Conservation (phyloP, 768 basidiomycete species). For the Galerina sulciceps region DNA sequence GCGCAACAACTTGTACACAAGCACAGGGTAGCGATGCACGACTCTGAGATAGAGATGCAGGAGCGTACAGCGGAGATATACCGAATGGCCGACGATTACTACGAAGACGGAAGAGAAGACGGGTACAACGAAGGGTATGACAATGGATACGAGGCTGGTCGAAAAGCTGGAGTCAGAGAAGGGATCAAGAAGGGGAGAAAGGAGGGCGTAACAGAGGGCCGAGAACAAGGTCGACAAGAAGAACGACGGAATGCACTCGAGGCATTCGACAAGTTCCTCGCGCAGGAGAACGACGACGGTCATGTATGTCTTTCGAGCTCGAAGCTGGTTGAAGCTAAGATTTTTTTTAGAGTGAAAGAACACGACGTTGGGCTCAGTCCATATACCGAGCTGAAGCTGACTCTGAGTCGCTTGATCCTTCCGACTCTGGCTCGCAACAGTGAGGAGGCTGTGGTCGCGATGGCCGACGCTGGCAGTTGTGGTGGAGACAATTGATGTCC, state of each 20-base stretch:
- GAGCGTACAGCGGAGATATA: slow-evolving; percentile 46
- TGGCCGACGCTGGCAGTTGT: slow-evolving; percentile 13
- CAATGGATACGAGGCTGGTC: slow-evolving; percentile 50
- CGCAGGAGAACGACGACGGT: slow-evolving; percentile 41
- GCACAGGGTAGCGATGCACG: slow-evolving; percentile 46
- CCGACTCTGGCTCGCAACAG: slow-evolving; percentile 8
- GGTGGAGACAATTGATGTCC: slow-evolving; percentile 16
- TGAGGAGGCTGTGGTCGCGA: slow-evolving; percentile 9
- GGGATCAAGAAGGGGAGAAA: slow-evolving; percentile 46
- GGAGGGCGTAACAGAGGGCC: slow-evolving; percentile 45
- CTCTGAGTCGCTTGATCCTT: too few relatives aligned
- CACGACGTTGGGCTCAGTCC: slow-evolving; percentile 39
- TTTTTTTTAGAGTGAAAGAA: slow-evolving; percentile 24
- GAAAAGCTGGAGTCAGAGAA: slow-evolving; percentile 40
- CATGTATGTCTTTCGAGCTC: slow-evolving; percentile 18
- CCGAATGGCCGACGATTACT: slow-evolving; percentile 45
- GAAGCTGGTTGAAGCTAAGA: not conserved
- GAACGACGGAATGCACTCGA: slow-evolving; percentile 58
- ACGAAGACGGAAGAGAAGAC: slow-evolving; percentile 45
- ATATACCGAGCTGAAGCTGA: slow-evolving; percentile 27
- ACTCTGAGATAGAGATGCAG: slow-evolving; percentile 46
- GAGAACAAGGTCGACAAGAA: slow-evolving; percentile 46
- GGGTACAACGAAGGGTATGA: slow-evolving; percentile 51
- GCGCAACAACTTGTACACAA: slow-evolving; percentile 47
- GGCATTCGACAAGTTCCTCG: slow-evolving; percentile 62